phyloP scores from a whole-genome alignment of 192 early-diverging fungal genomes.

The Coemansia guatemalensis region DNA sequence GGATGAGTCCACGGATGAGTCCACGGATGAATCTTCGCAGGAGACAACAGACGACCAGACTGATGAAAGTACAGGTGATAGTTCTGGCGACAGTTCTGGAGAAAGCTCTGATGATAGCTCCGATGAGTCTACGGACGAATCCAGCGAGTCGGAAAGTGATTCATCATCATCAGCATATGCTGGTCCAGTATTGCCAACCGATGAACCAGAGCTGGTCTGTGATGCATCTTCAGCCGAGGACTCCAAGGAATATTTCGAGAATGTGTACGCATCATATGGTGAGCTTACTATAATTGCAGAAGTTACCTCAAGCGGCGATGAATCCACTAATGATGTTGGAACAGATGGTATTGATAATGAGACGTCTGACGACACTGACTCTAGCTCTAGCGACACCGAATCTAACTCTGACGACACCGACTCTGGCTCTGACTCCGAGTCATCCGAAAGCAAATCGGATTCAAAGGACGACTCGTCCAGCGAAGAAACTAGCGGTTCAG shows the following conservation, averaged over 20 bases:
- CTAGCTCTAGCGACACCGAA: too few species aligned
- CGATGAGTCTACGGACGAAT: background rate
- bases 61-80: background rate
- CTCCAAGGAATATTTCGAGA: background rate
- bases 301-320: too few species aligned
- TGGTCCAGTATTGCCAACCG: background rate
- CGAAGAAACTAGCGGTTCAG: too few species aligned
- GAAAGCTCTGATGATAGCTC: background rate
- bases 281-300: slow-evolving; percentile 1
- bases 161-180: slow-evolving; percentile 6
- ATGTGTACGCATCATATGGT: slow-evolving; percentile 12
- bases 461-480: too few species aligned
- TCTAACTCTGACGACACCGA: too few species aligned
- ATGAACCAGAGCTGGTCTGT: slow-evolving; percentile 10
- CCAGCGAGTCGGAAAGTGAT: slow-evolving; percentile 5
- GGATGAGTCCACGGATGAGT: background rate
- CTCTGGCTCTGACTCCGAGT: too few species aligned
- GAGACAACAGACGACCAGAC: background rate
- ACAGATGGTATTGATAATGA: too few species aligned
- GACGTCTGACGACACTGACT: too few species aligned
- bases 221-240: background rate
- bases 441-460: too few species aligned
- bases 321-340: too few species aligned
- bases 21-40: background rate
- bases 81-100: background rate